phyloP scores from a whole-genome alignment of 768 basidiomycete genomes.

The Neoboletus magnificus region DNA sequence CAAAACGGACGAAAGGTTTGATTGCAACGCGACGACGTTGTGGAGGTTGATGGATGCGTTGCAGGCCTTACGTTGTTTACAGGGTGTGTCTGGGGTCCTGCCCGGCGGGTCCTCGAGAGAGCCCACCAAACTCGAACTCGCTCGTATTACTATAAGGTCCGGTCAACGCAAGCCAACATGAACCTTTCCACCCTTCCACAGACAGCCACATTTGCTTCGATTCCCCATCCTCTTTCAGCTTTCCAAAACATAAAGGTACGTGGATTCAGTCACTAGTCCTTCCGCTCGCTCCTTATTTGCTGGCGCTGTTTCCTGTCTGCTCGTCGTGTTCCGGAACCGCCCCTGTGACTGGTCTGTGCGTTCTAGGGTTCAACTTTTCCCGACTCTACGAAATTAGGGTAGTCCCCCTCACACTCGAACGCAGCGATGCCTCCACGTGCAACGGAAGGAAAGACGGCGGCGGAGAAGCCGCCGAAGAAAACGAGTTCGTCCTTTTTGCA shows the following conservation, averaged over 20 bases:
- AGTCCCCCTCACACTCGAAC: constrained; percentile 10
- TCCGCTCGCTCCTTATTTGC: constrained; percentile 8
- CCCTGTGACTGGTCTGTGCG: constrained; percentile 33
- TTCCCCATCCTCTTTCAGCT: constrained; percentile 5
- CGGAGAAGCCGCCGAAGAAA: constrained; percentile 55
- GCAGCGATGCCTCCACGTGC: constrained; percentile 43
- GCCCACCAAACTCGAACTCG: constrained; percentile 25
- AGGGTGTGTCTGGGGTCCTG: constrained; percentile 30
- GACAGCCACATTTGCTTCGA: constrained; percentile 33
- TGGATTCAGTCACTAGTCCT: background rate
- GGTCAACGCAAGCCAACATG: constrained; percentile 50
- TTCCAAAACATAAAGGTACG: constrained; percentile 15
- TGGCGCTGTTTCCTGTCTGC: background rate
- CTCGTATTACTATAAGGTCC: constrained; percentile 64
- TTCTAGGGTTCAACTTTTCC: constrained; percentile 16
- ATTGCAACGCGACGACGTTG: background rate
- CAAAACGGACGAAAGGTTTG: background rate
- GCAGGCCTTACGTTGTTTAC: constrained; percentile 17
- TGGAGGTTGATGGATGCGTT: background rate
- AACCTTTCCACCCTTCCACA: constrained; percentile 42
- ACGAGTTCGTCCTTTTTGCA: constrained; percentile 38
- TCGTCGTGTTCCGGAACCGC: constrained; percentile 14
- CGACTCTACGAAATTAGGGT: constrained; percentile 9
- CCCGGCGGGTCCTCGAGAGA: constrained; percentile 18
- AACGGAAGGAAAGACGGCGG: constrained; percentile 34